These are phyloP conservation scores for Cucurbitaria berberidis DNA, from an alignment of 2,329 filamentous ascomycete genomes.

Conservation along the genomic window DNA sequence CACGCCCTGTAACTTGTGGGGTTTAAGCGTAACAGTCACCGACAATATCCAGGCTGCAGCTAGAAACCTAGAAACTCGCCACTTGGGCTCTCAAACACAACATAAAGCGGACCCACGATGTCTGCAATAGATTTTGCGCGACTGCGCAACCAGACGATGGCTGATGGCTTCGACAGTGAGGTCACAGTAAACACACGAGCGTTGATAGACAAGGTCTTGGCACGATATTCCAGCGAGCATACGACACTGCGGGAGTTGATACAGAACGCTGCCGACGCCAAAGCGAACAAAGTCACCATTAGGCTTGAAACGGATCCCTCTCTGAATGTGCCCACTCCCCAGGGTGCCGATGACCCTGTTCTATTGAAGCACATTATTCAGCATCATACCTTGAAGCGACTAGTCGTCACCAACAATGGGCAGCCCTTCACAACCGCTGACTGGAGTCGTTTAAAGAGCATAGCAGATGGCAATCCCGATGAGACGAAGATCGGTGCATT, in stretches of 20 bases:
- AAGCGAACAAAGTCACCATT: conserved; percentile 86
- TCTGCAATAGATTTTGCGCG: conserved; percentile 62
- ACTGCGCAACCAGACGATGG: conserved; percentile 85
- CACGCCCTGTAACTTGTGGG: neutral
- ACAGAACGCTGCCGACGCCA: conserved; percentile 97
- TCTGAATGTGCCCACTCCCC: conserved; percentile 72
- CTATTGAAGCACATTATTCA: conserved; percentile 81
- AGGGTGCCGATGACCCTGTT: conserved; percentile 69
- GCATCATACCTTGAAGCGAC: conserved; percentile 82
- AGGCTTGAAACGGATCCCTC: conserved; percentile 93
- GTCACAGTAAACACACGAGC: conserved; percentile 97
- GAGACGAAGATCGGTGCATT: conserved; percentile 99
- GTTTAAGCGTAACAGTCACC: neutral
- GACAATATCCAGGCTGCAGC: neutral
- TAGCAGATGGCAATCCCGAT: conserved; percentile 98
- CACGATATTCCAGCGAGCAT: conserved; percentile 96
- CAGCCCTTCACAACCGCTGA: conserved; percentile 86
- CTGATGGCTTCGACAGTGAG: conserved; percentile 90
- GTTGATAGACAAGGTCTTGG: conserved; percentile 96
- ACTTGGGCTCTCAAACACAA: neutral
- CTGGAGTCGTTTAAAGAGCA: conserved; percentile 91
- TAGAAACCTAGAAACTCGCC: neutral
- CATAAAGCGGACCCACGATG: conserved; percentile 25
- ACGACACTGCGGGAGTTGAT: conserved; percentile 86
- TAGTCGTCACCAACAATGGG: conserved; percentile 94